Evolutionary conservation across 78 protist species (phyloP).

Genomic region (Mantamonas sphyraenae): DNA sequence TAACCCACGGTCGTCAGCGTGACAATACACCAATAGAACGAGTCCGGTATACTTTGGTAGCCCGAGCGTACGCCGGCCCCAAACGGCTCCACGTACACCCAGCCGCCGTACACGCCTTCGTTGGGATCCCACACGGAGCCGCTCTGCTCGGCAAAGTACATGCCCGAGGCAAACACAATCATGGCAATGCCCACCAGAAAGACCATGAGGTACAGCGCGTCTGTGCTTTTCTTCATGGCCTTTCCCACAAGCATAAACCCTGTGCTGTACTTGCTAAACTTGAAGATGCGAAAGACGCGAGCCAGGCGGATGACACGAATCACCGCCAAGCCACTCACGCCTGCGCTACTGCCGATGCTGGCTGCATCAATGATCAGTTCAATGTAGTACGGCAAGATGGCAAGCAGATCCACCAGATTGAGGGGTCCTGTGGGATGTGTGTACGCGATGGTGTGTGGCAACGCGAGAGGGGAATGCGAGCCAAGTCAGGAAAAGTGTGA

Average conservation of each 20-base stretch:
- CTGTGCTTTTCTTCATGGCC: slow-evolving; percentile 9
- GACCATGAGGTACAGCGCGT: slow-evolving; percentile 13
- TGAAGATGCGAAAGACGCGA: slow-evolving; percentile 25
- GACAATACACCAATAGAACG: slow-evolving; percentile 35
- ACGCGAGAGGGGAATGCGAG: too few species aligned
- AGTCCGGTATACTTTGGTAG: slow-evolving; percentile 20
- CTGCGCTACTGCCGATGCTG: background rate
- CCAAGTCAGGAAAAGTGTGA: slow-evolving; percentile 6
- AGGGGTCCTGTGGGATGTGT: too few species aligned
- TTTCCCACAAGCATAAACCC: slow-evolving; percentile 8
- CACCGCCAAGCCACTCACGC: background rate
- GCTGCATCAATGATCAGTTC: background rate
- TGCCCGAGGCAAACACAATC: slow-evolving; percentile 17
- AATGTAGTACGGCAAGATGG: slow-evolving; percentile 25
- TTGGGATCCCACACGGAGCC: background rate
- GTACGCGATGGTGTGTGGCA: too few species aligned
- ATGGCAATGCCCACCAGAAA: slow-evolving; percentile 12
- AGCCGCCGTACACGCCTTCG: background rate
- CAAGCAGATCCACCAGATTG: slow-evolving; percentile 14
- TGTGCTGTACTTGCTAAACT: slow-evolving; percentile 7
- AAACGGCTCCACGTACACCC: too few species aligned
- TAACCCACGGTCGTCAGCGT: slow-evolving; percentile 41
- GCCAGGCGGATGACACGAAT: slow-evolving; percentile 17
- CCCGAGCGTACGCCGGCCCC: background rate
- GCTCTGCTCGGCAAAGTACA: slow-evolving; percentile 34